Conservation (phyloP, 2,329 filamentous ascomycete species). For the Ascochyta clinopodiicola region DNA sequence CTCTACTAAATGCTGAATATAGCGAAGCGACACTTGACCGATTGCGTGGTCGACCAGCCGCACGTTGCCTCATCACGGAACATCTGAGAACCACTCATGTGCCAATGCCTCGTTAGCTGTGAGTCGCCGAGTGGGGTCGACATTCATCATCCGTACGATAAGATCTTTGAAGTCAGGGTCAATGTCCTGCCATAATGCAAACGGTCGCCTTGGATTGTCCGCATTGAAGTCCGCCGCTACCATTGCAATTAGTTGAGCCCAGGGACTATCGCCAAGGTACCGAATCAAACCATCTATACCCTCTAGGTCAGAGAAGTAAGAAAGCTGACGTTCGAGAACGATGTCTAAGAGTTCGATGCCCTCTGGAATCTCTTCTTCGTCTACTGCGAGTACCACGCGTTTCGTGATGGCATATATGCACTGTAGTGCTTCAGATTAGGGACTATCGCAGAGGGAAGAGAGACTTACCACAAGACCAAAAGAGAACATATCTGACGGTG, state of each 20-base stretch:
- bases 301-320: constrained; percentile 55
- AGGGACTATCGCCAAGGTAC: constrained; percentile 49
- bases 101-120: constrained; percentile 25
- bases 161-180: constrained; percentile 23
- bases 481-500: constrained; percentile 55
- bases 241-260: constrained; percentile 44
- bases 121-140: constrained; percentile 19
- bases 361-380: constrained; percentile 44
- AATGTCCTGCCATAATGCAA: constrained; percentile 9
- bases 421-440: constrained; percentile 30
- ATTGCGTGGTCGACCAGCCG: neutral
- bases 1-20: too few species aligned
- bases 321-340: constrained; percentile 55
- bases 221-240: constrained; percentile 48
- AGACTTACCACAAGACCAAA: constrained; percentile 52
- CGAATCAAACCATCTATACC: constrained; percentile 52
- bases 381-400: constrained; percentile 46
- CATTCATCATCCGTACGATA: constrained; percentile 22
- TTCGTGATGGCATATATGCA: constrained; percentile 56
- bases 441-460: neutral
- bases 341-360: constrained; percentile 48
- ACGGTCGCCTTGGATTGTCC: constrained; percentile 53
- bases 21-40: neutral
- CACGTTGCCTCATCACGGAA: neutral
- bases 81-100: constrained; percentile 24